Evolutionary conservation across 768 basidiomycete genomes (phyloP), one percentile per base, ranked within the genome.

Genomic region (Paxillus rubicundulus): DNA sequence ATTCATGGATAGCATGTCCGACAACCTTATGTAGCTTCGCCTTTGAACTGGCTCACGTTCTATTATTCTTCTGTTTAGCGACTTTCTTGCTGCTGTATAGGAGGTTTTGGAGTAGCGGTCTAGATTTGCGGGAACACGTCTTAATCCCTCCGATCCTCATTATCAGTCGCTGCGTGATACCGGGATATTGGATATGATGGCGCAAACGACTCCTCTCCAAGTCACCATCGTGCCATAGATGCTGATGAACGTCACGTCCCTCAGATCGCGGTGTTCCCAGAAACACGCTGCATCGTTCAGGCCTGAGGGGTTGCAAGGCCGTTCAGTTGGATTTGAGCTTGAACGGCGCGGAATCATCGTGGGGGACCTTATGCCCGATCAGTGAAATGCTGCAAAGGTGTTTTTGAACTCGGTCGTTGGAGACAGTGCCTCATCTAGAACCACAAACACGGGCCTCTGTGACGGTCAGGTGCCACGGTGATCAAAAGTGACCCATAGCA

Each of bases 271-370:
- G 65, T 61, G 49, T 50, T 48, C 21, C 38, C 40, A 43, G 40
- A 43, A 7, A 32, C 41, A 37, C 28, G 34, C 55, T 45, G 40
- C 54, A 40, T 20, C 30, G 33, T 52, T 54, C 10, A 45, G 24
- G 24, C 24, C 24, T 24, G 5, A 24, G 46, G 53, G 58, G 56
- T 9, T 36, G 8, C n/a, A 28, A 12, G 9, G 47, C 6, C 20
- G 27, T 10, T 27, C 12, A 38, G 21, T 17, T n/a, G 14, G 7
- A 38, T 40, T 36, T 49, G 37, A 38, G 10, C 39, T 20, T 34
- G 24, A 9, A 13, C 59, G 49, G 61, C 63, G 61, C 30, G 65
- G 65, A 27, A 51, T 16, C 63, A 46, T 66, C 66, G 58, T 68
- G 65, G 51, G 43, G 53, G 45, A 55, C 38, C 50, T 48, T 59